These are phyloP conservation scores for Hapsidospora chrysogenum DNA, from an alignment of 495 filamentous ascomycete genomes.

Conservation along the genomic window DNA sequence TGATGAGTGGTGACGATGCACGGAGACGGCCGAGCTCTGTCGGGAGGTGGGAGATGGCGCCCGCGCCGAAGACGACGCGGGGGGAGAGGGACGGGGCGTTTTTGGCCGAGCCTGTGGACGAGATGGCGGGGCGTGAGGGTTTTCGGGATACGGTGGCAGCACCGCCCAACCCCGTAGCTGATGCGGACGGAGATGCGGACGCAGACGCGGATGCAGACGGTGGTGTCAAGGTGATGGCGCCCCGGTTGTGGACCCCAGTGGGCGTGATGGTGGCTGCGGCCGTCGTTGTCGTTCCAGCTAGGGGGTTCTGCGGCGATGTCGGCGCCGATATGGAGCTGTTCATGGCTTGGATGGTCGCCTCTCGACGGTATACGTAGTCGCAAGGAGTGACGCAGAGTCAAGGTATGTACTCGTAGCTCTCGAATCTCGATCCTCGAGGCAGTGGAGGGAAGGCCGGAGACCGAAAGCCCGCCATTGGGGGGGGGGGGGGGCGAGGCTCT, in stretches of 20 bases:
- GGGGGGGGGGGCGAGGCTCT: too few relatives aligned
- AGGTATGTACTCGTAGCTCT: too few relatives aligned
- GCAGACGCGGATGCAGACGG: too few relatives aligned
- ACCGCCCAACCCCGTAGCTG: too few relatives aligned
- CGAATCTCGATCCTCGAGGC: not conserved
- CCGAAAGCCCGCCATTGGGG: not conserved
- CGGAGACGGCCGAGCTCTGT: slow-evolving; percentile 1
- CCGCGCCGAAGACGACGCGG: not conserved
- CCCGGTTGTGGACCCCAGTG: not conserved
- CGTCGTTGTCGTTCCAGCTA: not conserved
- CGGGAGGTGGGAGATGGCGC: slow-evolving; percentile 1
- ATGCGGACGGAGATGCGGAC: too few relatives aligned
- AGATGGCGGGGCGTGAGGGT: too few relatives aligned
- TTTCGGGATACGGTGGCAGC: too few relatives aligned
- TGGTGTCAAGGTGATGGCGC: too few relatives aligned
- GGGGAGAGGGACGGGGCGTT: too few relatives aligned
- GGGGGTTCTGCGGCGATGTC: not conserved
- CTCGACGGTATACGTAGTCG: not conserved
- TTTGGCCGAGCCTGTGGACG: too few relatives aligned
- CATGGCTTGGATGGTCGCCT: not conserved
- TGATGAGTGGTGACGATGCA: not conserved
- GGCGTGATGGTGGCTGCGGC: not conserved
- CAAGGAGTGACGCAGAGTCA: not conserved
- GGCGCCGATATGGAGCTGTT: not conserved
- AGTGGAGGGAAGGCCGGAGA: not conserved